Base-by-base conservation (phyloP, 1,284 basidiomycete genomes). In the Kalmanozyma brasiliensis region DNA sequence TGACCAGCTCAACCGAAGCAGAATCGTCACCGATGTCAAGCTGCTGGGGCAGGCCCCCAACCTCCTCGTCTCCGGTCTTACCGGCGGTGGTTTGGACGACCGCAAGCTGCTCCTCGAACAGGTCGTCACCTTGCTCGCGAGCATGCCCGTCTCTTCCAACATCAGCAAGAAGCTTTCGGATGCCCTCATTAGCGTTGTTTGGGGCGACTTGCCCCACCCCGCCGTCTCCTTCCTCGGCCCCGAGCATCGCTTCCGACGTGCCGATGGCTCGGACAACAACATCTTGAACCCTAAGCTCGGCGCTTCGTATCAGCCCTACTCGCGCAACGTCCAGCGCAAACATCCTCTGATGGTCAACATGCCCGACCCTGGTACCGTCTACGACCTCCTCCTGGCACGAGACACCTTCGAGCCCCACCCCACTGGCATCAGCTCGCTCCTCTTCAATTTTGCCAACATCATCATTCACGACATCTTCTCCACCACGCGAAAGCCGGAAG, bases 271-370 rank as follows among this genome's bases (percentile, higher is more conserved):
- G 13, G 84, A 85, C 73, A 92, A 93, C 83, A 92, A 91, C 74
- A 85, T 88, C 36, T 85, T 87, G 70, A 72, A 84, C 26, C 92
- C 92, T 0, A 84, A 88, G 41, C 79, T 93, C 75, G 91, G 92
- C 19, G 58, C 68, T 9, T 55, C 63, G 14, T 19, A 43, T 17
- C 62, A 65, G 41, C 59, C 64, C 30, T 72, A 72, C 53, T 52
- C 69, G 32, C 59, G 60, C 51, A 72, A 68, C 46, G 69, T 72
- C 14, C 38, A 46, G 34, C 55, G 64, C 7, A 26, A 32, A 1
- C 69, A 68, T 17, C 64, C 69, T 5, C 43, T 60, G 53, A 45
- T 35, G 30, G 49, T 67, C 46, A 64, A 68, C 24, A 60, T 61
- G 2, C 69, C 69, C 13, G 64, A 72, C 20, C 64, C 64, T 6